Evolutionary conservation across 805 yeast species (phyloP), one percentile per base, ranked within the genome.

Genomic region (Metschnikowia kunwiensis): DNA sequence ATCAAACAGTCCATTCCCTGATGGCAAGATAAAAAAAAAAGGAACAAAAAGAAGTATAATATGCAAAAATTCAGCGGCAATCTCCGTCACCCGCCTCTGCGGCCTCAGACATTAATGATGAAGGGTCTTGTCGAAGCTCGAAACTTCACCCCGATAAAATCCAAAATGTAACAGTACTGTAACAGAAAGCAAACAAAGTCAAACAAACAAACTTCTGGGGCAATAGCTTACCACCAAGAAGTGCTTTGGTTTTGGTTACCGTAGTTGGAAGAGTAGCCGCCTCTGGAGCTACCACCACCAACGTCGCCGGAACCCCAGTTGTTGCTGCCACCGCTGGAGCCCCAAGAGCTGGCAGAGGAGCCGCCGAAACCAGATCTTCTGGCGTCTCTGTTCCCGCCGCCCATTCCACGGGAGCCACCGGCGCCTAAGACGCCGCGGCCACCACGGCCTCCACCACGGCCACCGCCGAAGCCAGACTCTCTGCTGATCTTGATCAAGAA

Each of bases 401-500:
- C 42, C 35, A 30, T 30, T 19, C 48, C 43, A 32, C 38, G 32
- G 27, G 30, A 17, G 43, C 79, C 70, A 48, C 80, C 69, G 49
- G 80, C 70, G 37, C 71, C 64, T 44, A 80, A 69, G 47, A 79
- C 72, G 42, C 85, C 77, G 15, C 50, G 46, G 14, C 53, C 50
- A 32, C 77, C 70, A 40, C 67, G 56, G 44, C 79, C 63, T 25
- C 68, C 62, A 34, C 62, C 53, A n/a, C 55, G 52, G 24, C 61
- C 51, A 27, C 54, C 49, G 40, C 78, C 75, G 53, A 70, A 69
- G 32, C 78, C 63, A 39, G 75, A 65, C 71, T 88, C 97, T 71
- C 94, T 83, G 42, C 85, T 72, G 50, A 88, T 78, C 46, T 81
- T 77, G 50, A 74, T 77, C 64, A 93, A 76, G 74, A 93, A 93